A percentile compares a stretch with the other conserved stretches of the same genome.
phyloP scores from a whole-genome alignment of 2,329 filamentous ascomycete genomes.

The Cladosporium colombiae region DNA sequence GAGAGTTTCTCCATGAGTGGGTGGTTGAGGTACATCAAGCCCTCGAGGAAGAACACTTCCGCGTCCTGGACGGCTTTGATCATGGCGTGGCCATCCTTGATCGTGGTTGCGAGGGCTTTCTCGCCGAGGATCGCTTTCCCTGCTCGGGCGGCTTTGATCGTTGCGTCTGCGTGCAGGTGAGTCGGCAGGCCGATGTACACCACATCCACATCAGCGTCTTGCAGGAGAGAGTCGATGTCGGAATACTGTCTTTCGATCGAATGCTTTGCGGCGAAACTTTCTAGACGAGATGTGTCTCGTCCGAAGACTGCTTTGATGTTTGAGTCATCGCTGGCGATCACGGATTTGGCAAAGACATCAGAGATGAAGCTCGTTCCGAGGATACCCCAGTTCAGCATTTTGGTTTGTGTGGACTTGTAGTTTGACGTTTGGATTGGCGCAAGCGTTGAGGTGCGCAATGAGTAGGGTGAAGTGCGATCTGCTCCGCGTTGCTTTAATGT shows the following conservation, averaged over 20 bases:
- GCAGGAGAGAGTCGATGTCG: neutral
- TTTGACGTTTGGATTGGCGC: neutral
- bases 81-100: neutral
- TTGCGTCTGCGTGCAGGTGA: neutral
- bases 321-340: neutral
- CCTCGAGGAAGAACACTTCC: neutral
- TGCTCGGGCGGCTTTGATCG: neutral
- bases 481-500: neutral
- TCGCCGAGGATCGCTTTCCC: neutral
- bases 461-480: too few species aligned
- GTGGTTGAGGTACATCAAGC: neutral
- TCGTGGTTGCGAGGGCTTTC: neutral
- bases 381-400: neutral
- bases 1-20: neutral
- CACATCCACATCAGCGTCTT: neutral
- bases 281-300: neutral
- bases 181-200: neutral
- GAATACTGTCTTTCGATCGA: neutral
- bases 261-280: neutral
- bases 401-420: neutral
- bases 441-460: too few species aligned
- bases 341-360: neutral
- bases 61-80: neutral
- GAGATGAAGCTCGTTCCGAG: neutral
- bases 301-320: neutral